Conservation (phyloP, 1,284 basidiomycete genomes). For the Trametes polyzona region DNA sequence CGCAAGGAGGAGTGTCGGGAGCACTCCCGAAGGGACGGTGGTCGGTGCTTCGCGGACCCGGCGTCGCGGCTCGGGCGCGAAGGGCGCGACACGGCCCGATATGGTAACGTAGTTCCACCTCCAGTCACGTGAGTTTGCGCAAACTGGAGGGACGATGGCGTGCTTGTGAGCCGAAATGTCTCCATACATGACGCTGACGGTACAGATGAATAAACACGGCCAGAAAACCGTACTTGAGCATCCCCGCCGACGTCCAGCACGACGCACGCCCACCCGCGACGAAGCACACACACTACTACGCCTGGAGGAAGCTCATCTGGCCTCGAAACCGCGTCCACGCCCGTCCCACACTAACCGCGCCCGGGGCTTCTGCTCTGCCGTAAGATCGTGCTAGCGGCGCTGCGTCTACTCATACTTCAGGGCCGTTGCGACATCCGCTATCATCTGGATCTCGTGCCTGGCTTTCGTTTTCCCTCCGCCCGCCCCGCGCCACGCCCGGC, state of each 20-base stretch:
- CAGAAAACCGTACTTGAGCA: neutral
- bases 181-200: slow-evolving; percentile 11
- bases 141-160: slow-evolving; percentile 22
- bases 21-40: neutral
- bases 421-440: slow-evolving; percentile 21
- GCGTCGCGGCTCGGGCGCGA: neutral
- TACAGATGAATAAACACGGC: slow-evolving; percentile 9
- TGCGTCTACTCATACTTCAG: slow-evolving; percentile 19
- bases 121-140: slow-evolving; percentile 25
- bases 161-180: slow-evolving; percentile 24
- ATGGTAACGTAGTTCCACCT: neutral
- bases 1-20: too few species aligned
- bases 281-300: neutral
- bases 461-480: slow-evolving; percentile 14
- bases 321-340: neutral
- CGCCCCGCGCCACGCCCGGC: neutral
- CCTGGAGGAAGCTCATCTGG: neutral
- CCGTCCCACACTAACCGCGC: slow-evolving; percentile 7
- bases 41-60: neutral
- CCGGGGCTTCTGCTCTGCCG: slow-evolving; percentile 3
- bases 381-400: slow-evolving; percentile 7
- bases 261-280: neutral
- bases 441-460: slow-evolving; percentile 21
- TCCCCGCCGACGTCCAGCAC: neutral
- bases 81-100: slow-evolving; percentile 4